Percentiles rank a stretch among this genome's conserved stretches.
These are phyloP conservation scores for Detonula confervacea DNA, from an alignment of 352 stramenopile genomes.

Conservation along the genomic window DNA sequence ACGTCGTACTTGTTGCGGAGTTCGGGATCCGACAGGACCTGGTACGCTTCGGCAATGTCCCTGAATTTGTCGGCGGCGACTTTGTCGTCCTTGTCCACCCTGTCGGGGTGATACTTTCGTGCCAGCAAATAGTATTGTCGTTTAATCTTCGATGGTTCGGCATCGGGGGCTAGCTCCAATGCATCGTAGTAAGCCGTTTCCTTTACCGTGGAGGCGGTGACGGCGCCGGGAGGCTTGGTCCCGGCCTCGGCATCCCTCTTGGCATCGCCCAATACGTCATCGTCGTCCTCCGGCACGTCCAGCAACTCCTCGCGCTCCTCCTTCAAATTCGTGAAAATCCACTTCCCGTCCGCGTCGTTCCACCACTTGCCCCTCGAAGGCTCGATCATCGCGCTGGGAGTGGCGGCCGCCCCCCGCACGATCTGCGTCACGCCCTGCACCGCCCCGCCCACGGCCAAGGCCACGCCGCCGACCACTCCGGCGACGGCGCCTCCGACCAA, in stretches of 20 bases:
- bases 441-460: constrained; percentile 40
- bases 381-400: constrained; percentile 62
- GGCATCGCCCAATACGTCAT: constrained; percentile 69
- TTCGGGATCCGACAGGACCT: constrained; percentile 85
- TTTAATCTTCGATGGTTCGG: constrained; percentile 83
- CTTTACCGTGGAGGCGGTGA: constrained; percentile 60
- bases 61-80: constrained; percentile 86
- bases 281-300: constrained; percentile 71
- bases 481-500: constrained; percentile 52
- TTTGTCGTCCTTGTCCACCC: constrained; percentile 68
- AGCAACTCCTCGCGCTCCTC: constrained; percentile 63
- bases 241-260: constrained; percentile 52
- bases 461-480: constrained; percentile 51
- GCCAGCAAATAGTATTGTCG: constrained; percentile 86
- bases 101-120: constrained; percentile 83
- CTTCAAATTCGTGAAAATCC: constrained; percentile 78
- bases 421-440: constrained; percentile 45
- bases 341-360: constrained; percentile 80
- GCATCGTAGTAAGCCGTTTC: constrained; percentile 81
- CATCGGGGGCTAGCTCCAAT: constrained; percentile 77
- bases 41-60: constrained; percentile 86
- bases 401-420: constrained; percentile 59
- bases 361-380: constrained; percentile 84
- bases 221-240: constrained; percentile 15
- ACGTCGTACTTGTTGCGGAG: constrained; percentile 59